phyloP scores from a whole-genome alignment of 768 basidiomycete genomes.

The Megacollybia marginata region DNA sequence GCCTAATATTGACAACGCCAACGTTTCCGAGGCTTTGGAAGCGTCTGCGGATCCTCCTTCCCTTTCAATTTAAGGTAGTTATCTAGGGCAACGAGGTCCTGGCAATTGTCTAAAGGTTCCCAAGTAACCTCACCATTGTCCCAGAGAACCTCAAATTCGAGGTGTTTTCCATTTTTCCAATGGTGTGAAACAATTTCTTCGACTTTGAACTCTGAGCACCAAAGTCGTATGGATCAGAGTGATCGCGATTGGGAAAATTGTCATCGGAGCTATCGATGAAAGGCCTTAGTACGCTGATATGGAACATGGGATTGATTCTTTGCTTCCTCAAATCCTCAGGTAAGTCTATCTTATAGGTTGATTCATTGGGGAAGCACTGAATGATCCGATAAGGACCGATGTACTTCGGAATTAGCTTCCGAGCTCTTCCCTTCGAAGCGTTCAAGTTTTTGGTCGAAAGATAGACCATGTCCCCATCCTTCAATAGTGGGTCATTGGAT shows the following conservation, averaged over 20 bases:
- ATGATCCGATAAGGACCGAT: constrained; percentile 22
- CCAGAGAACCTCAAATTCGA: background rate
- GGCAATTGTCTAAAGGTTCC: background rate
- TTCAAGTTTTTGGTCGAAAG: constrained; percentile 21
- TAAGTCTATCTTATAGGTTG: constrained; percentile 16
- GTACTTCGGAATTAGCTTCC: constrained; percentile 22
- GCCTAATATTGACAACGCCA: no score
- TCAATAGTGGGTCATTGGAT: constrained; percentile 1
- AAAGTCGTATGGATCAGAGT: background rate
- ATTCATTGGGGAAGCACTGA: background rate
- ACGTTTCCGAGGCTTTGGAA: no score
- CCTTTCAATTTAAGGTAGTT: no score
- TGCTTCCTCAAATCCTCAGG: constrained; percentile 10
- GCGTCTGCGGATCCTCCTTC: no score
- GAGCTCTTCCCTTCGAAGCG: constrained; percentile 19
- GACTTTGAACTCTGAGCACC: background rate
- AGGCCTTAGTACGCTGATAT: constrained; percentile 10
- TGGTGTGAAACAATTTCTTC: background rate
- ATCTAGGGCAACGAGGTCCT: no score
- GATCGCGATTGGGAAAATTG: constrained; percentile 13
- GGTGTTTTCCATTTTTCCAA: background rate
- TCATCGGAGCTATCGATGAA: constrained; percentile 11
- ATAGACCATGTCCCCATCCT: constrained; percentile 18
- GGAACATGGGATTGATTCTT: constrained; percentile 20
- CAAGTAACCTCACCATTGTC: background rate